A percentile compares a stretch with the other conserved stretches of the same genome.
Evolutionary conservation across 192 early-diverging fungal species (phyloP).

Genomic region (Dissophora ornata): DNA sequence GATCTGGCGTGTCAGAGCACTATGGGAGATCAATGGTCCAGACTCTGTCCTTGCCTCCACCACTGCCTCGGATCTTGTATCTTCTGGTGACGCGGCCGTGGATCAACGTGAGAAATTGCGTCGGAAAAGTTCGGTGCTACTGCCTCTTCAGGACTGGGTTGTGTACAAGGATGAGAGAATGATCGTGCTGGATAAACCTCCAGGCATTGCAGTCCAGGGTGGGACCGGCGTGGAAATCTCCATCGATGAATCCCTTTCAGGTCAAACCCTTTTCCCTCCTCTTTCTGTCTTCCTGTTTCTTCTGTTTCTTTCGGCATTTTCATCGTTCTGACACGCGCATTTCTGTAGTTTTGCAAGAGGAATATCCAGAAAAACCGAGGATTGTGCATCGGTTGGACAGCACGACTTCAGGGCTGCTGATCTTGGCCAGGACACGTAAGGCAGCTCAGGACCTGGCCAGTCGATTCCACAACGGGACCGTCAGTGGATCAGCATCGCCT

Average conservation of each 20-base stretch:
- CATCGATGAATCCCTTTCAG: slow-evolving; percentile 23
- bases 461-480: slow-evolving; percentile 18
- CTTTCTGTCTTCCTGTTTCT: not conserved
- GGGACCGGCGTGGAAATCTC: slow-evolving; percentile 12
- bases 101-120: not conserved
- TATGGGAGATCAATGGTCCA: not conserved
- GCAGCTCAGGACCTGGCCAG: slow-evolving; percentile 29
- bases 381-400: slow-evolving; percentile 33
- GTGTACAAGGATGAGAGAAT: slow-evolving; percentile 30
- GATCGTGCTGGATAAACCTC: slow-evolving; percentile 26
- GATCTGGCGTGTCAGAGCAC: slow-evolving; percentile 18
- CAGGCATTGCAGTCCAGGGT: slow-evolving; percentile 30
- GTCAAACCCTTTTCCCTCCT: not conserved
- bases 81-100: not conserved
- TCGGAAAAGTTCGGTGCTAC: too few relatives aligned
- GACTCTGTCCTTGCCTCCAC: not conserved
- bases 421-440: slow-evolving; percentile 40
- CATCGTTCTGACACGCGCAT: too few relatives aligned
- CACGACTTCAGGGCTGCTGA: slow-evolving; percentile 28
- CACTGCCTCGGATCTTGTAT: not conserved
- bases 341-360: slow-evolving; percentile 15
- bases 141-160: slow-evolving; percentile 33
- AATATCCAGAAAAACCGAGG: slow-evolving; percentile 17
- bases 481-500: not conserved
- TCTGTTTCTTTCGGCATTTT: too few relatives aligned